Percentiles rank a stretch among this genome's conserved stretches.
phyloP scores from a whole-genome alignment of 2,329 filamentous ascomycete species.

The Talaromyces sp. region DNA sequence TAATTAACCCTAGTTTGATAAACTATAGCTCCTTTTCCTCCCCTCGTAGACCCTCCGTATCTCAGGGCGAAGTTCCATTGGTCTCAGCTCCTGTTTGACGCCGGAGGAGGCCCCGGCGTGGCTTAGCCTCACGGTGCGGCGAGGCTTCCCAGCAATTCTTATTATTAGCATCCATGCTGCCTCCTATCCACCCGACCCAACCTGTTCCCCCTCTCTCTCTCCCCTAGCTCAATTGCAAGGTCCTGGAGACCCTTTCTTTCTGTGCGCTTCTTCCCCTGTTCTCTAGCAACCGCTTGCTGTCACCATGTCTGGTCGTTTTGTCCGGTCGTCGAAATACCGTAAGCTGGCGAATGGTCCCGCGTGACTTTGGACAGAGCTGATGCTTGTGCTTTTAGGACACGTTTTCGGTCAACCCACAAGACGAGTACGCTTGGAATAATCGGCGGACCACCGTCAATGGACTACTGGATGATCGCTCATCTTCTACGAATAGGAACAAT shows the following conservation, averaged over 20 bases:
- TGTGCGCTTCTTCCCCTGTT: conserved; percentile 7
- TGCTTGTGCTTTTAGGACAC: conserved; percentile 63
- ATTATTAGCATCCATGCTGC: background rate
- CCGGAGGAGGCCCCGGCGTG: background rate
- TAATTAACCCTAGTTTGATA: background rate
- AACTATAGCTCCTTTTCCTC: background rate
- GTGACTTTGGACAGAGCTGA: conserved; percentile 18
- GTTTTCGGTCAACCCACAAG: conserved; percentile 93
- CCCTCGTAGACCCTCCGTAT: background rate
- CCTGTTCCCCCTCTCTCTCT: background rate
- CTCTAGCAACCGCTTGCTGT: background rate
- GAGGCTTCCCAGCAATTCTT: background rate
- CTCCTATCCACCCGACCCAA: background rate
- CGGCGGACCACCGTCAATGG: conserved; percentile 3
- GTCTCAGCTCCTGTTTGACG: background rate
- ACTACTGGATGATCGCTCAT: conserved; percentile 10
- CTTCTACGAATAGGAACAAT: conserved; percentile 63
- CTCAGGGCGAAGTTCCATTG: background rate
- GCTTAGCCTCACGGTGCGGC: background rate
- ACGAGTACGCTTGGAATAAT: conserved; percentile 53
- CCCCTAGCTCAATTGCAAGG: conserved; percentile 3
- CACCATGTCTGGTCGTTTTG: conserved; percentile 66
- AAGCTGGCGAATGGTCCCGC: conserved; percentile 29
- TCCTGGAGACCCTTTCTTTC: conserved; percentile 7
- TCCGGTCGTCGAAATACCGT: conserved; percentile 71